A percentile compares a stretch with the other conserved stretches of the same genome.
Conservation (phyloP, 768 basidiomycete genomes). For the Lactifluus echinatus region DNA sequence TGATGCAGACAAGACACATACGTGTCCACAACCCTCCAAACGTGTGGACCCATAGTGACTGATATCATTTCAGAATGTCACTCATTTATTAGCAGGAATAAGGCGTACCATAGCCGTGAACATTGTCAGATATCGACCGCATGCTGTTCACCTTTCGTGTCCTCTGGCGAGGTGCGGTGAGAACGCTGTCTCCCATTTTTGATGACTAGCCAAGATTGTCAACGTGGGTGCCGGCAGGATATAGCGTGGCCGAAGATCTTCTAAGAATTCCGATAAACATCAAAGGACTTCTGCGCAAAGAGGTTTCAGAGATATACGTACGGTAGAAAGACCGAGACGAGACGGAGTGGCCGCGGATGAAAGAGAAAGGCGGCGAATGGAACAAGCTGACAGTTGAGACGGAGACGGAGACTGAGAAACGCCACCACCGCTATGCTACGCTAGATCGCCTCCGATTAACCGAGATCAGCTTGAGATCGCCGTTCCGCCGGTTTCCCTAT, state of each 20-base stretch:
- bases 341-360: not conserved
- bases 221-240: conserved; percentile 6
- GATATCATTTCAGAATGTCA: not conserved
- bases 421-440: not conserved
- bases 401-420: no score
- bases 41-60: conserved; percentile 23
- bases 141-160: not conserved
- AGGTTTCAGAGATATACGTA: not conserved
- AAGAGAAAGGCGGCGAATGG: not conserved
- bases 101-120: conserved; percentile 9
- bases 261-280: not conserved
- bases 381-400: not conserved
- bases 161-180: not conserved
- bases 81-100: not conserved
- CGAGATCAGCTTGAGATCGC: conserved; percentile 9
- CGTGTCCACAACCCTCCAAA: conserved; percentile 60
- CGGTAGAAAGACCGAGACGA: no score
- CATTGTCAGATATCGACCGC: conserved; percentile 10
- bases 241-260: conserved; percentile 6
- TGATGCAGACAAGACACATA: conserved; percentile 29
- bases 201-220: not conserved
- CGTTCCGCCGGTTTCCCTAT: not conserved
- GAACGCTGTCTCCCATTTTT: not conserved
- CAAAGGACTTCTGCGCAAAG: not conserved
- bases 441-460: not conserved